phyloP scores from a whole-genome alignment of 306 rosid species.

The Begonia peltatifolia region DNA sequence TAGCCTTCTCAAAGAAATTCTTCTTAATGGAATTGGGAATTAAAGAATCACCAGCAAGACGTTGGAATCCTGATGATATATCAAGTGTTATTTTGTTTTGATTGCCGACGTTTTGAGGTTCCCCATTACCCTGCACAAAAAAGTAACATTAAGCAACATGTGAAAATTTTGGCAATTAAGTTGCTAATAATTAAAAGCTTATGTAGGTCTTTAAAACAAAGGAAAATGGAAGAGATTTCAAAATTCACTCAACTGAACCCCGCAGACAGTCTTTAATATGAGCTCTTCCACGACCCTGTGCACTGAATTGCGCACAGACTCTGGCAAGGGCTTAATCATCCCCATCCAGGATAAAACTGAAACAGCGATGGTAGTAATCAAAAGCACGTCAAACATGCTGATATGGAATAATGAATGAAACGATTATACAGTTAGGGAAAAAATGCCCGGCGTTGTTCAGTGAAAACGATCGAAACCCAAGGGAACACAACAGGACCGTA shows the following conservation, averaged over 20 bases:
- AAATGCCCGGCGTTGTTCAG: too few relatives aligned
- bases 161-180: neutral
- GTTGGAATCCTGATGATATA: slow-evolving; percentile 31
- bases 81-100: slow-evolving; percentile 43
- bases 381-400: neutral
- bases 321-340: slow-evolving; percentile 41
- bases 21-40: slow-evolving; percentile 49
- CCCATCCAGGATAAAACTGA: slow-evolving; percentile 28
- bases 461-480: too few relatives aligned
- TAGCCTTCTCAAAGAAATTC: slow-evolving; percentile 50
- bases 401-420: neutral
- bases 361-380: slow-evolving; percentile 5
- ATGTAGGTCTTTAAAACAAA: neutral
- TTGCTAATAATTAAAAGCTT: neutral
- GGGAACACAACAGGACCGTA: too few relatives aligned
- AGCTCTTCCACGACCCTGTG: slow-evolving; percentile 86
- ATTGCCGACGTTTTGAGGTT: slow-evolving; percentile 16
- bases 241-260: slow-evolving; percentile 34
- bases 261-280: slow-evolving; percentile 50
- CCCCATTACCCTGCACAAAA: slow-evolving; percentile 37
- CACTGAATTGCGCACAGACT: slow-evolving; percentile 41
- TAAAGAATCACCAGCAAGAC: slow-evolving; percentile 46
- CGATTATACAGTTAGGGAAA: too few relatives aligned
- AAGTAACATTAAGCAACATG: neutral
- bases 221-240: slow-evolving; percentile 5